Base-by-base conservation (phyloP, 306 rosid species). In the Lablab purpureus region DNA sequence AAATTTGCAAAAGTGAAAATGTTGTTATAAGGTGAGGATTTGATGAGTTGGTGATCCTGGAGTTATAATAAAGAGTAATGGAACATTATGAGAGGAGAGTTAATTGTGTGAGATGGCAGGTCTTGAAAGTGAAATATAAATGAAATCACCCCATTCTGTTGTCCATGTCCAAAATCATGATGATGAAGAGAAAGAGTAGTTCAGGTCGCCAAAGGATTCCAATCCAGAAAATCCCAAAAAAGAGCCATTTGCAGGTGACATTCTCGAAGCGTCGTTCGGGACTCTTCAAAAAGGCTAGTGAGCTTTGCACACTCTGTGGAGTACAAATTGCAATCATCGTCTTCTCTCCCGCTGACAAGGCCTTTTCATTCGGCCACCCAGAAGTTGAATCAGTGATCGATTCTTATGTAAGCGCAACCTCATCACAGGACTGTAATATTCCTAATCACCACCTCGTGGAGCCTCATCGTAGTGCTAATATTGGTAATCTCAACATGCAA, bases 281-380 rank as follows among this genome's bases (percentile, higher is more conserved):
- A 0, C 71, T 83, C 0, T 77, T 83, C 71, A 77, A 77, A 36
- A 83, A 78, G 7, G 86, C 86, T 1, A 83, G 86, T 2, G 86
- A 83, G 49, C 67, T 83, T 66, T 72, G 83, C 47, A 78, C 82
- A 2, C 72, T 77, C 10, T 83, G 83, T 73, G 86, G 83, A 5
- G 83, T 72, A 12, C 71, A 78, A n/a, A 73, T 83, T 12, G 83
- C 72, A 6, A 66, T 83, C 3, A 36, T 73, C 0, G 83, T 83
- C 17, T 83, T 83, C 34, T 83, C 83, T n/a, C 80, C 71, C 0
- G 41, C 76, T 0, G 25, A 76, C 7, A 83, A 83, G 32, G 80
- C 80, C 15, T 83, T 83, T 40, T 72, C 59, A 10, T 83, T 83
- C 19, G 86, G 83, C n/a, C 75, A 78, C 41, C 83, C 80, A 5